Percentiles rank a stretch among this genome's conserved stretches.
Evolutionary conservation across 1,284 basidiomycete genomes (phyloP).

Genomic region (Coniophora puteana): DNA sequence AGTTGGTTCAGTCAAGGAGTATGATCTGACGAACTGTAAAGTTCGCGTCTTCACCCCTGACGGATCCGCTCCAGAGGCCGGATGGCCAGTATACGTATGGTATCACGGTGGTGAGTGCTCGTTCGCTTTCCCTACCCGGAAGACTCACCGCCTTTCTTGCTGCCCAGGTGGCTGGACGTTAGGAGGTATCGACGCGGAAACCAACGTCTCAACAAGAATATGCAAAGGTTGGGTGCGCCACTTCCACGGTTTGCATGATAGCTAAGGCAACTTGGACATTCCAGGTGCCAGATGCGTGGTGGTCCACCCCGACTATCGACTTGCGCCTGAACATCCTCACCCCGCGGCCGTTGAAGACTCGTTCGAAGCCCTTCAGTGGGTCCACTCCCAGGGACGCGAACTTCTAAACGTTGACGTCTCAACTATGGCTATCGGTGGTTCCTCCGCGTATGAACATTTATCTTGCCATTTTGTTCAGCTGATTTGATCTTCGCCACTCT

Average conservation of each 20-base stretch:
- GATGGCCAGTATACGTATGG: slow-evolving; percentile 48
- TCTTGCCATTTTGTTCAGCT: background rate
- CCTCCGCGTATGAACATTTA: slow-evolving; percentile 41
- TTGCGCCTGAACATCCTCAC: slow-evolving; percentile 56
- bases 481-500: slow-evolving; percentile 4
- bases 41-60: slow-evolving; percentile 46
- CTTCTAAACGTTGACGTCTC: slow-evolving; percentile 36
- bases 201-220: slow-evolving; percentile 27
- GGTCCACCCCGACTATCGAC: slow-evolving; percentile 53
- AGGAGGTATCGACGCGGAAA: slow-evolving; percentile 36
- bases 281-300: slow-evolving; percentile 38
- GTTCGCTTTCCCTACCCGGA: background rate
- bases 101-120: slow-evolving; percentile 40
- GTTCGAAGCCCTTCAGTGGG: slow-evolving; percentile 48
- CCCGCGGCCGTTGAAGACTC: slow-evolving; percentile 59
- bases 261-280: background rate
- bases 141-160: slow-evolving; percentile 1
- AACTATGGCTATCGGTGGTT: slow-evolving; percentile 50
- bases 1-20: slow-evolving; percentile 39
- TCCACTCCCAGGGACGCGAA: slow-evolving; percentile 33
- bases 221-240: slow-evolving; percentile 19
- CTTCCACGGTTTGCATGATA: background rate
- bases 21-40: slow-evolving; percentile 32
- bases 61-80: slow-evolving; percentile 26
- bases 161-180: slow-evolving; percentile 47